These are phyloP conservation scores for Talinum fruticosum DNA, from an alignment of 148 eudicot species.

Conservation along the genomic window DNA sequence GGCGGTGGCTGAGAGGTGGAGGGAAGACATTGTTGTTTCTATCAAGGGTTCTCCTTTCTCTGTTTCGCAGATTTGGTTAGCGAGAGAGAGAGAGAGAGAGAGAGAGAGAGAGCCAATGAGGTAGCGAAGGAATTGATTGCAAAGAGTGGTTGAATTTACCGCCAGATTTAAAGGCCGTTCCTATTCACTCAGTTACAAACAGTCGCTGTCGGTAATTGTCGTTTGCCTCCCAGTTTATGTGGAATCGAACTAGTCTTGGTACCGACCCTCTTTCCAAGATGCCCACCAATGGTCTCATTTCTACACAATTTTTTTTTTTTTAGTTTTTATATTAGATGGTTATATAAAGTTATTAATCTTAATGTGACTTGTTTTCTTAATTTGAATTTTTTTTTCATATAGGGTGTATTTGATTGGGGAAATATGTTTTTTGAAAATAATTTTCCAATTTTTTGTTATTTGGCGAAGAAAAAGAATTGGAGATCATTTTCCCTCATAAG, in stretches of 20 bases:
- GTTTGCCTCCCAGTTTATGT: background rate
- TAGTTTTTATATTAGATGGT: no score
- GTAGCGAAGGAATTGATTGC: background rate
- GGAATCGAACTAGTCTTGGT: background rate
- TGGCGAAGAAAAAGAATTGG: no score
- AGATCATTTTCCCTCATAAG: no score
- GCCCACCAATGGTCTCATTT: no score
- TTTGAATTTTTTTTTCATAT: no score
- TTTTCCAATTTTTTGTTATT: no score
- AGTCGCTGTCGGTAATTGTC: background rate
- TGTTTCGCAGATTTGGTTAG: background rate
- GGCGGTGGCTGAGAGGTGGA: slow-evolving; percentile 15
- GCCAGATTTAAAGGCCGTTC: slow-evolving; percentile 19
- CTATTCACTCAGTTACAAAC: background rate
- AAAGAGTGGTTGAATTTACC: slow-evolving; percentile 18
- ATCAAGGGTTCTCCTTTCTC: background rate
- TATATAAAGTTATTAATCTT: no score
- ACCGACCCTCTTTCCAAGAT: no score
- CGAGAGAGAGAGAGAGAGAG: background rate
- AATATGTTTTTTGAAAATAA: no score
- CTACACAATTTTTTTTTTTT: no score
- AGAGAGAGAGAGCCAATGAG: background rate
- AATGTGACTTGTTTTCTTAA: no score
- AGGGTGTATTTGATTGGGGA: no score
- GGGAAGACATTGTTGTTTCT: slow-evolving; percentile 18